A percentile compares a stretch with the other conserved stretches of the same genome.
Conservation (phyloP, 345 rosid species). For the Sisymbrium altissimum region DNA sequence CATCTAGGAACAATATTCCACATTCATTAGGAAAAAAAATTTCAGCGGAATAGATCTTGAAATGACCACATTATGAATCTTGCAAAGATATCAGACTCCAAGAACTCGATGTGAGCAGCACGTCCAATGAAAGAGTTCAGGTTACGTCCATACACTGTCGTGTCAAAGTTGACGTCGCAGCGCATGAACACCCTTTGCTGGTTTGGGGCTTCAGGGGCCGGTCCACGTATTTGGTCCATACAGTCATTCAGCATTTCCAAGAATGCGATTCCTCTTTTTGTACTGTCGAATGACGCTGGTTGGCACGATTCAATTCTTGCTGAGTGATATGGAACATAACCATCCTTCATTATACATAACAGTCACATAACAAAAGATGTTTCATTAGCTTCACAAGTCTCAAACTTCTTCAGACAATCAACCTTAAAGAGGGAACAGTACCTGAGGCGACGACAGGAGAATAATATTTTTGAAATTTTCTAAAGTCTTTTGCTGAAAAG, state of each 20-base stretch:
- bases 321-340: constrained; percentile 96
- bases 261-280: constrained; percentile 69
- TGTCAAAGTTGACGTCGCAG: constrained; percentile 84
- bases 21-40: not conserved
- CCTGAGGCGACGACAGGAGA: constrained; percentile 94
- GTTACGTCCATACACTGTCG: constrained; percentile 71
- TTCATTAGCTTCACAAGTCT: not conserved
- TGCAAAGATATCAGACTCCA: constrained; percentile 80
- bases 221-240: constrained; percentile 88
- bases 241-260: constrained; percentile 89
- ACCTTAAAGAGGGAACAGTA: constrained; percentile 18
- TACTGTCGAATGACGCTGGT: constrained; percentile 68
- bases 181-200: constrained; percentile 74
- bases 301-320: constrained; percentile 87
- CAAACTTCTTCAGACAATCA: not conserved
- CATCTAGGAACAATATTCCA: not conserved
- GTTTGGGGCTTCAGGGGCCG: constrained; percentile 33
- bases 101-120: constrained; percentile 94
- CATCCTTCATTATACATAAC: constrained; percentile 52
- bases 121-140: constrained; percentile 82
- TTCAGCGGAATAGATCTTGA: constrained; percentile 62
- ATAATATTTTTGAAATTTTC: constrained; percentile 68
- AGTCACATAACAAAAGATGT: not conserved
- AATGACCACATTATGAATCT: constrained; percentile 97
- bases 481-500: constrained; percentile 81